A percentile compares a stretch with the other conserved stretches of the same genome.
These are phyloP conservation scores for Gypsophila paniculata DNA, from an alignment of 179 eudicot genomes.

Conservation along the genomic window DNA sequence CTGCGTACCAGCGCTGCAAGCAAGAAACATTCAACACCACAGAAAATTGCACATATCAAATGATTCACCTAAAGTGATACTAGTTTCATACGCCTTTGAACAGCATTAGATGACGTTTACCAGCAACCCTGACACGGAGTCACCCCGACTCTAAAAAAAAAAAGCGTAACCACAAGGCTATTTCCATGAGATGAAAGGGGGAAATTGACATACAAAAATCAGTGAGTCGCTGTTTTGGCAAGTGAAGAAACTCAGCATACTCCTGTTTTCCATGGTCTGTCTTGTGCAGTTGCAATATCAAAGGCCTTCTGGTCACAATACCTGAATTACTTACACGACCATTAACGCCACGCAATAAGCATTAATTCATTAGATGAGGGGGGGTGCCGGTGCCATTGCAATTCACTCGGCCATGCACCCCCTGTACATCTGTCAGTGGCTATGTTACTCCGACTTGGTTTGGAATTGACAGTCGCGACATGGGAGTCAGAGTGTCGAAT, in stretches of 20 bases:
- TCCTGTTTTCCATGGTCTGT: constrained; percentile 43
- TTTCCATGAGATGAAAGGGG: not conserved
- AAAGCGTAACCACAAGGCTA: not conserved
- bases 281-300: constrained; percentile 58
- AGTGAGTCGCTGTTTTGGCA: constrained; percentile 34
- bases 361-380: no score
- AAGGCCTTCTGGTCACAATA: constrained; percentile 71
- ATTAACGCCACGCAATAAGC: not conserved
- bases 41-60: not conserved
- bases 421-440: no score
- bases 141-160: not conserved
- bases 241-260: constrained; percentile 65
- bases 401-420: no score
- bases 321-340: constrained; percentile 34
- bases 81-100: not conserved
- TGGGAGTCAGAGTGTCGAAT: no score
- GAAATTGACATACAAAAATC: constrained; percentile 51
- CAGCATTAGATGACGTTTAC: not conserved
- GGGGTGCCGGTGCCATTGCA: no score
- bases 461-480: no score
- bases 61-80: not conserved
- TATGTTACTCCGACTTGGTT: no score
- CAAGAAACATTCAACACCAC: constrained; percentile 1
- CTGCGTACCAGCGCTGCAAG: constrained; percentile 51
- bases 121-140: not conserved